Evolutionary conservation across 768 basidiomycete genomes (phyloP).

Genomic region (Psilocybe sp.): DNA sequence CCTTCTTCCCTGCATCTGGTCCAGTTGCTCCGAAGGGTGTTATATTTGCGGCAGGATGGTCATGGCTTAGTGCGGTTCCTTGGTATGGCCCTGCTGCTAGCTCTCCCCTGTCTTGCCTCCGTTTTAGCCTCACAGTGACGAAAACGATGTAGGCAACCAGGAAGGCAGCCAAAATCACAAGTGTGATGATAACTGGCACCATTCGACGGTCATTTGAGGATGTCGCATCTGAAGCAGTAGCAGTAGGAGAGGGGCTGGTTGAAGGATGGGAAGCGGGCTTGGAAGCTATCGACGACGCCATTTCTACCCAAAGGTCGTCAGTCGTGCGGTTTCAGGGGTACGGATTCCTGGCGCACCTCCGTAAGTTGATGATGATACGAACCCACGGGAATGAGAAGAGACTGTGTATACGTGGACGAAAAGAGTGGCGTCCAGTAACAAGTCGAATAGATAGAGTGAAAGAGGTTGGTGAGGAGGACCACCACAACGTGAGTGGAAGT

Average conservation of each 20-base stretch:
- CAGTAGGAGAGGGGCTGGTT: conserved; percentile 1
- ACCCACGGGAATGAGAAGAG: too few relatives aligned
- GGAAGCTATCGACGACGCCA: neutral
- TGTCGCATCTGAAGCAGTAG: conserved; percentile 3
- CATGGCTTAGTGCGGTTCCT: conserved; percentile 25
- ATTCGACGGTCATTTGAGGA: conserved; percentile 26
- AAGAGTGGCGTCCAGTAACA: too few relatives aligned
- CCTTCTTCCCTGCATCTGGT: conserved; percentile 19
- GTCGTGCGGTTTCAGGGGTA: too few relatives aligned
- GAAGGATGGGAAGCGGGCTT: conserved; percentile 10
- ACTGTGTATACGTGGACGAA: too few relatives aligned
- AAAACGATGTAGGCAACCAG: conserved; percentile 28
- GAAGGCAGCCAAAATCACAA: conserved; percentile 26
- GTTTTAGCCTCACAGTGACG: conserved; percentile 31
- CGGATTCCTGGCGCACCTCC: too few relatives aligned
- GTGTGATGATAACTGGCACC: conserved; percentile 25
- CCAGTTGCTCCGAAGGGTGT: conserved; percentile 37
- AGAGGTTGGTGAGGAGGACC: too few relatives aligned
- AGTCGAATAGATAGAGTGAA: too few relatives aligned
- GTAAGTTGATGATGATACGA: too few relatives aligned
- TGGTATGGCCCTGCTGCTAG: conserved; percentile 22
- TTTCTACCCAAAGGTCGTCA: too few relatives aligned
- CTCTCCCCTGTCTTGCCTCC: conserved; percentile 19
- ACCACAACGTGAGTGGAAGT: too few relatives aligned
- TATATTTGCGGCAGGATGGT: conserved; percentile 38